Evolutionary conservation across 176 grass and related monocot genomes (phyloP).

Genomic region (Microstegium vimineum): DNA sequence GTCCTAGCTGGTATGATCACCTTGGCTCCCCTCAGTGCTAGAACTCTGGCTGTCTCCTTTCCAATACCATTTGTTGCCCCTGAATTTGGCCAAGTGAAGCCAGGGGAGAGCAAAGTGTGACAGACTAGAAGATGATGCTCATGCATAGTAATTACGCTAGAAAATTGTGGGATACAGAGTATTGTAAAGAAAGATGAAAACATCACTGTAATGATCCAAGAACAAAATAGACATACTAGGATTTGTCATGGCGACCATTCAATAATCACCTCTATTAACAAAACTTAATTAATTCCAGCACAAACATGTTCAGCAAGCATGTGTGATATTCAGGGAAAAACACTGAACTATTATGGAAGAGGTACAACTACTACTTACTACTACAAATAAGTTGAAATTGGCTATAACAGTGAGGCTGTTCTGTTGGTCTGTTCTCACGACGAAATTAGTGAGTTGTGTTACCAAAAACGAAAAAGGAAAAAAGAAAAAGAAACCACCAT

Average conservation of each 20-base stretch:
- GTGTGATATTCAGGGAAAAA: neutral
- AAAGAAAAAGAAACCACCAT: neutral
- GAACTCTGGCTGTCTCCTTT: conserved; percentile 75
- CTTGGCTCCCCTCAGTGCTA: conserved; percentile 69
- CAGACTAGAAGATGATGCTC: too few relatives aligned
- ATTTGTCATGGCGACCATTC: neutral
- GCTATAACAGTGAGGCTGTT: neutral
- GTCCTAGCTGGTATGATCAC: conserved; percentile 76
- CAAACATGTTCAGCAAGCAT: neutral
- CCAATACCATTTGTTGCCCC: conserved; percentile 88
- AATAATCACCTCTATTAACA: too few relatives aligned
- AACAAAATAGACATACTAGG: neutral
- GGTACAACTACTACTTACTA: neutral
- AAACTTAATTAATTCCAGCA: neutral
- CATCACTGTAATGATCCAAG: neutral
- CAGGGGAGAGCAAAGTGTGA: neutral
- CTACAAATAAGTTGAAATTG: neutral
- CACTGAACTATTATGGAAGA: neutral
- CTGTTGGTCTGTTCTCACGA: too few relatives aligned
- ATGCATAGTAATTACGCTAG: too few relatives aligned
- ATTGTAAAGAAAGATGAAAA: neutral
- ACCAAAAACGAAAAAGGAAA: too few relatives aligned
- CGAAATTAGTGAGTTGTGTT: too few relatives aligned
- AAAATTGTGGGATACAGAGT: neutral
- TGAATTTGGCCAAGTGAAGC: conserved; percentile 5